These are phyloP conservation scores for Singerocomus inundabilis DNA, from an alignment of 1,284 basidiomycete genomes.

Conservation along the genomic window DNA sequence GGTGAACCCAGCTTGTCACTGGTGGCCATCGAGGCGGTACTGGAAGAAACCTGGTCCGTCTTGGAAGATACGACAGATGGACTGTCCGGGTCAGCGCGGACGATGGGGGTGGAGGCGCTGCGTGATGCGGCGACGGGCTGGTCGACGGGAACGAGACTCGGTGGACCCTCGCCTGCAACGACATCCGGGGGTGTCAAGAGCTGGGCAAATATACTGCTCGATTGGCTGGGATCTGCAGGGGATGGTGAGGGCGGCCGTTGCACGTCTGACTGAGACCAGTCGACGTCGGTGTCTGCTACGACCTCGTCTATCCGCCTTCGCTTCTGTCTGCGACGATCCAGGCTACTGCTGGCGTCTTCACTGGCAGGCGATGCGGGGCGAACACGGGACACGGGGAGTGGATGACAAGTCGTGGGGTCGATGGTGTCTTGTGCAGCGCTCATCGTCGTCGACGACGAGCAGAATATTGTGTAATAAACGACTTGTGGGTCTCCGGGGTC, in stretches of 20 bases:
- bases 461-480: slow-evolving; percentile 22
- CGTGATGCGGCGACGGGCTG: neutral
- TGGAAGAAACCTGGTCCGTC: neutral
- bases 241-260: neutral
- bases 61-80: neutral
- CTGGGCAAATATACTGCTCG: slow-evolving; percentile 1
- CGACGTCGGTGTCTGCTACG: neutral
- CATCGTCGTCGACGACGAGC: slow-evolving; percentile 22
- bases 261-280: neutral
- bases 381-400: neutral
- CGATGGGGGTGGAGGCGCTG: neutral
- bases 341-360: neutral
- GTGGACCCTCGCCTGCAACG: neutral
- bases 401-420: slow-evolving; percentile 12
- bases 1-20: neutral
- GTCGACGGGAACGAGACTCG: neutral
- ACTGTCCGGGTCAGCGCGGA: slow-evolving; percentile 6
- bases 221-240: neutral
- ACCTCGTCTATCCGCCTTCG: slow-evolving; percentile 20
- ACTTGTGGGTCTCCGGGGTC: slow-evolving; percentile 16
- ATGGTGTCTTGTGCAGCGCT: slow-evolving; percentile 7
- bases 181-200: slow-evolving; percentile 19
- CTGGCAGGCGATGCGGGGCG: slow-evolving; percentile 7
- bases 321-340: slow-evolving; percentile 17
- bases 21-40: neutral